Evolutionary conservation across 331 rosid species (phyloP), one percentile per base, ranked within the genome.

Genomic region (Arachis monticola): DNA sequence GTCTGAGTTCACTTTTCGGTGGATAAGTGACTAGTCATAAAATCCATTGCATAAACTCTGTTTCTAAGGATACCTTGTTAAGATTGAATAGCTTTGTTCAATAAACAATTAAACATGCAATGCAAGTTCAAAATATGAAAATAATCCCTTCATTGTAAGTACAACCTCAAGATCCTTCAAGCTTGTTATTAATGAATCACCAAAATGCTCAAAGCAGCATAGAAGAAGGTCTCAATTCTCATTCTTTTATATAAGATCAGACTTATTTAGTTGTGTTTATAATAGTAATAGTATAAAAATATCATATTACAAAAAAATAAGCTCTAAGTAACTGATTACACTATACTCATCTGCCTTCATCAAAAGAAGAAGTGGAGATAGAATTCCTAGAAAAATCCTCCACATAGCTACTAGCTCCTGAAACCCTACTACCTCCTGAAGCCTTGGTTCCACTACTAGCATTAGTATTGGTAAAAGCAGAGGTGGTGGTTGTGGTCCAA

Each of bases 301-400:
- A 40, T 5, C 53, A 11, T 11, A 2, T 5, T 56, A 66, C 32
- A 52, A 75, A 40, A 56, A 60, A 56, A 67, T 45, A 7, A 38
- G 58, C 27, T 14, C 67, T 10, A 61, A 14, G 9, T 13, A 61
- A 14, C 14, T 35, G 40, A 46, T 55, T 67, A 73, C 55, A 30
- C 53, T 51, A 6, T 77, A 80, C 72, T 67, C 80, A 91, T 80
- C 94, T 83, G 41, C 93, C 98, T 85, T 91, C 97, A 13, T 87
- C 90, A 60, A 88, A 73, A 14, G 98, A 93, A 70, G 98, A 91
- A 77, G 77, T 45, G 40, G 97, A 91, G 0, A 91, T 89, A 55
- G 92, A 89, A 72, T 93, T 93, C 77, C 91, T 85, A 5, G 98
- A 93, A 81, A 75, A 86, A 1, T 93, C 97, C 73, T 91, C 98